Percentiles rank a stretch among this genome's conserved stretches.
Evolutionary conservation across 352 stramenopile species (phyloP).

Genomic region (Aphanomyces cochlioides): DNA sequence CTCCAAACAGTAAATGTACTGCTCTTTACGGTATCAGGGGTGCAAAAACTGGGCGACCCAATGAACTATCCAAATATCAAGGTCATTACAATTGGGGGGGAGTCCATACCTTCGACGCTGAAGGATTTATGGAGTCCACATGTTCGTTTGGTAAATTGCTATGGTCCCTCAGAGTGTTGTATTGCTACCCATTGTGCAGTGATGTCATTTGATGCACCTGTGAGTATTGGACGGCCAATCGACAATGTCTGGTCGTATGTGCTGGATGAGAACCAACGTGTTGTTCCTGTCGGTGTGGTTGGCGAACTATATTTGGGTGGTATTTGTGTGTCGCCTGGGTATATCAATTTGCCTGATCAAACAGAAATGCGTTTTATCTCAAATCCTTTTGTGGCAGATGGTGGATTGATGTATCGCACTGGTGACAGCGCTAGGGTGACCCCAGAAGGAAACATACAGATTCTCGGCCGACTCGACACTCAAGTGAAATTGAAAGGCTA

Average conservation of each 20-base stretch:
- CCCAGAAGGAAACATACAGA: conserved; percentile 87
- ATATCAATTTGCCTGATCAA: conserved; percentile 2
- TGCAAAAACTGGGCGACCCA: background rate
- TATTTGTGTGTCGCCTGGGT: background rate
- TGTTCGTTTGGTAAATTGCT: background rate
- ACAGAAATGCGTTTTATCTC: conserved; percentile 37
- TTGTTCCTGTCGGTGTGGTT: background rate
- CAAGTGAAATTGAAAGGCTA: conserved; percentile 83
- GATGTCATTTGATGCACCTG: background rate
- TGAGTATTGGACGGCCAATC: background rate
- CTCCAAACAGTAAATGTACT: background rate
- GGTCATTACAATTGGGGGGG: background rate
- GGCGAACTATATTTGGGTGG: conserved; percentile 9
- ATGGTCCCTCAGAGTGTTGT: conserved; percentile 11
- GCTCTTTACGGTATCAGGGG: background rate
- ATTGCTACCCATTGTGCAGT: background rate
- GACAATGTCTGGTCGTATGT: background rate
- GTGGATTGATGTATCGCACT: conserved; percentile 87
- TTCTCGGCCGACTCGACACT: conserved; percentile 59
- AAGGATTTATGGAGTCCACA: background rate
- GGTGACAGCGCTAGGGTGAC: conserved; percentile 89
- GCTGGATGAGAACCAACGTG: background rate
- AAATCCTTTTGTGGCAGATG: conserved; percentile 47
- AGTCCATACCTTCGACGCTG: background rate
- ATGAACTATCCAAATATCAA: background rate